Conservation (phyloP, 768 basidiomycete genomes). For the Suillus cothurnatus region DNA sequence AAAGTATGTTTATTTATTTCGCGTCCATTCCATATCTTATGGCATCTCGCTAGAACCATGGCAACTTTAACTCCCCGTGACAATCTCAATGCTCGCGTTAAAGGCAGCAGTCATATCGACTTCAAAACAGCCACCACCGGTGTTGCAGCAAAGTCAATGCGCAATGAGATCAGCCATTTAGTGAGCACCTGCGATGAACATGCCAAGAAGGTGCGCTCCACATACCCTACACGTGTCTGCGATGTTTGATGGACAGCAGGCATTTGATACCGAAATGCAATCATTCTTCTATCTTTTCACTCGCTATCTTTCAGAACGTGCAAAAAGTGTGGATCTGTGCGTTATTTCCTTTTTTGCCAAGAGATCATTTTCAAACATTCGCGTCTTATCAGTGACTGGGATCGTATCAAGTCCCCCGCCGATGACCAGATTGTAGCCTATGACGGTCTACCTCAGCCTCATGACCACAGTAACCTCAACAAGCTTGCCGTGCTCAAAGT, state of each 20-base stretch:
- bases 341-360: constrained; percentile 30
- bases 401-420: constrained; percentile 61
- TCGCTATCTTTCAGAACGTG: constrained; percentile 73
- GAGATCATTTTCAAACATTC: constrained; percentile 7
- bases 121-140: constrained; percentile 98
- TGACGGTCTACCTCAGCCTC: constrained; percentile 46
- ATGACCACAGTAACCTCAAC: constrained; percentile 53
- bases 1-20: constrained; percentile 33
- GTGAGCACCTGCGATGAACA: constrained; percentile 76
- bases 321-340: constrained; percentile 70
- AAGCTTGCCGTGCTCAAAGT: constrained; percentile 80
- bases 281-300: constrained; percentile 83
- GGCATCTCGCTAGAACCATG: constrained; percentile 47
- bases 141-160: constrained; percentile 94
- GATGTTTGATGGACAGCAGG: constrained; percentile 40
- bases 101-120: constrained; percentile 84
- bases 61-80: constrained; percentile 62
- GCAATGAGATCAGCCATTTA: constrained; percentile 96
- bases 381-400: constrained; percentile 34
- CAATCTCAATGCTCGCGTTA: constrained; percentile 69
- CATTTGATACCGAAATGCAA: constrained; percentile 82
- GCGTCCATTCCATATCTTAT: constrained; percentile 11
- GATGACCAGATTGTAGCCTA: constrained; percentile 67
- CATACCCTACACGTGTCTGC: constrained; percentile 8
- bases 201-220: constrained; percentile 71